Conservation (phyloP, 2,329 filamentous ascomycete species). For the Alternaria novae-zelandiae region DNA sequence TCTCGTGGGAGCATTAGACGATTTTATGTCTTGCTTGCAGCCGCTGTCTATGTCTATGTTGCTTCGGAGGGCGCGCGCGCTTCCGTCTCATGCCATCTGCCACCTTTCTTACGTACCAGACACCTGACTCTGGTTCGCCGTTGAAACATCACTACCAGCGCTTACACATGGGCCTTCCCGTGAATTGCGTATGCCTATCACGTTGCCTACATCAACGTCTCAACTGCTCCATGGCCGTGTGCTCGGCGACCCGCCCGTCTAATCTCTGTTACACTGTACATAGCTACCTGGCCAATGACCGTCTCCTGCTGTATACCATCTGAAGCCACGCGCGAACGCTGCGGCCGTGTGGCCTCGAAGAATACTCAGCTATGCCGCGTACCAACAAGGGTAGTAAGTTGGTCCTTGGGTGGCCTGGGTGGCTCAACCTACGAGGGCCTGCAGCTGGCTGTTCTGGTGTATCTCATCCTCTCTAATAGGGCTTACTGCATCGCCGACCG, state of each 20-base stretch:
- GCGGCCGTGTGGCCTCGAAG: conserved; percentile 20
- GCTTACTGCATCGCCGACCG: conserved; percentile 45
- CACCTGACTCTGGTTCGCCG: conserved; percentile 40
- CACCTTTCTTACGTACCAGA: conserved; percentile 35
- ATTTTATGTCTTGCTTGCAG: conserved; percentile 46
- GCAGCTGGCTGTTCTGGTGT: conserved; percentile 28
- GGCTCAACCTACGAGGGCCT: conserved; percentile 34
- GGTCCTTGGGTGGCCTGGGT: conserved; percentile 6
- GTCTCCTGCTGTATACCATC: conserved; percentile 22
- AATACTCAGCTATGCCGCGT: conserved; percentile 20
- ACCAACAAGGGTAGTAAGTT: conserved; percentile 6
- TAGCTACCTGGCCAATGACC: conserved; percentile 31
- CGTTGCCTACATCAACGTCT: conserved; percentile 32
- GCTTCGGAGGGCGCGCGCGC: conserved; percentile 44
- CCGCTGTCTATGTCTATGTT: conserved; percentile 42
- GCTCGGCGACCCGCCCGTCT: conserved; percentile 27
- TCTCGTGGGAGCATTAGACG: conserved; percentile 33
- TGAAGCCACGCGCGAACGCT: conserved; percentile 40
- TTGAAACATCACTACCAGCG: conserved; percentile 44
- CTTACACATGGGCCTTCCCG: conserved; percentile 34
- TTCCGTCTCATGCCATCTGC: conserved; percentile 39
- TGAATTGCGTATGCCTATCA: conserved; percentile 29
- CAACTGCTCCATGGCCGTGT: conserved; percentile 25
- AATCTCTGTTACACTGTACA: conserved; percentile 25
- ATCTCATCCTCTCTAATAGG: conserved; percentile 40